Percentiles rank a stretch among this genome's conserved stretches.
These are phyloP conservation scores for Ogataea paraovalis DNA, from an alignment of 805 yeast genomes.

Conservation along the genomic window DNA sequence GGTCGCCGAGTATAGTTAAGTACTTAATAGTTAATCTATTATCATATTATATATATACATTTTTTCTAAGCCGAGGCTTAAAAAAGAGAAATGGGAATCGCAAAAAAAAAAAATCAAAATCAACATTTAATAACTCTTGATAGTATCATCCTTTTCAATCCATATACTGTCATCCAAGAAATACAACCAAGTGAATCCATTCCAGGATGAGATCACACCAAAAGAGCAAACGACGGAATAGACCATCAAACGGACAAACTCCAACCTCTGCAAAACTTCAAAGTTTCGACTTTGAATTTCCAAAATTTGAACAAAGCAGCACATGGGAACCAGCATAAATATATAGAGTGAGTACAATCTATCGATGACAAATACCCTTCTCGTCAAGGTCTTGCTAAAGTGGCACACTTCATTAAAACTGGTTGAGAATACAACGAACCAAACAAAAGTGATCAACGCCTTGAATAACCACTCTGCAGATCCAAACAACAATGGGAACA, in stretches of 20 bases:
- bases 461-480: conserved; percentile 79
- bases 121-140: not conserved
- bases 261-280: conserved; percentile 51
- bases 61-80: no score
- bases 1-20: not conserved
- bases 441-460: conserved; percentile 69
- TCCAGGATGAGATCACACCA: conserved; percentile 85
- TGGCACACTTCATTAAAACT: conserved; percentile 68
- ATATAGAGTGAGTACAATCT: conserved; percentile 64
- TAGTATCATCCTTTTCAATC: conserved; percentile 28
- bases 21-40: not conserved
- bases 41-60: no score
- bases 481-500: conserved; percentile 83
- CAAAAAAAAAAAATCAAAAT: not conserved
- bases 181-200: conserved; percentile 83
- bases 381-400: conserved; percentile 35
- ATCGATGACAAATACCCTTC: conserved; percentile 62
- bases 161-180: conserved; percentile 76
- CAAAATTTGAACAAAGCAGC: conserved; percentile 39
- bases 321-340: conserved; percentile 62
- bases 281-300: conserved; percentile 56
- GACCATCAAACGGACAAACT: conserved; percentile 75
- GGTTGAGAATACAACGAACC: conserved; percentile 76
- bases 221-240: conserved; percentile 82
- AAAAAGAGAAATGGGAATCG: no score